Evolutionary conservation across 441 rosid genomes (phyloP), one percentile per base, ranked within the genome.

Genomic region (Adansonia gregorii): DNA sequence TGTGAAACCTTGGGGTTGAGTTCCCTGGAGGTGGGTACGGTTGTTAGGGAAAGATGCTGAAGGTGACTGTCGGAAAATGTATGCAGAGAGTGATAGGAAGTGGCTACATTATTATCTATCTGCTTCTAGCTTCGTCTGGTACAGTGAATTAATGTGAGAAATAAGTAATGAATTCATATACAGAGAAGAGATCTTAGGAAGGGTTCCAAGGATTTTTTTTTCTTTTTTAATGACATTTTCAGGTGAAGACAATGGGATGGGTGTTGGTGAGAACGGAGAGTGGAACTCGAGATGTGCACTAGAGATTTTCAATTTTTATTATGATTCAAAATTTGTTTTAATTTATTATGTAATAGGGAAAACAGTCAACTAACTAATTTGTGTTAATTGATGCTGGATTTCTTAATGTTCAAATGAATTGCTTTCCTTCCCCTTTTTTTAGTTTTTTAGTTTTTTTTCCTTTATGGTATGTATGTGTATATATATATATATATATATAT

Each of bases 81-180:
- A 51, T 46, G 19, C 48, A 19, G 41, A 35, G 19, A 55, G 54
- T 19, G 52, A 73, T 41, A 46, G 59, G 46, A 41, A 12, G 61
- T 64, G 60, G 51, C 14, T 63, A 35, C 68, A 60, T 46, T 35
- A 35, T 35, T 35, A 35, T 35, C 41, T 74, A 15, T 45, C 24
- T 63, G 48, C 71, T 48, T 61, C 69, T 72, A 72, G 70, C 59
- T 15, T 75, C 27, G 31, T 48, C 46, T 45, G 39, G 76, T 73
- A 15, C 49, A 20, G 22, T 22, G 76, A 59, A 59, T 73, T 45
- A 19, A 61, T 15, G 67, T 24, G 67, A 61, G 76, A 20, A 73
- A 48, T 20, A 55, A 46, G 15, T 12, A 65, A 35, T 31, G 17
- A 75, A 35, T 35, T 15, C 46, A 27, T 22, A 39, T 41, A 35